Conservation (phyloP, 257 asterid genomes). For the Petunia secreta region DNA sequence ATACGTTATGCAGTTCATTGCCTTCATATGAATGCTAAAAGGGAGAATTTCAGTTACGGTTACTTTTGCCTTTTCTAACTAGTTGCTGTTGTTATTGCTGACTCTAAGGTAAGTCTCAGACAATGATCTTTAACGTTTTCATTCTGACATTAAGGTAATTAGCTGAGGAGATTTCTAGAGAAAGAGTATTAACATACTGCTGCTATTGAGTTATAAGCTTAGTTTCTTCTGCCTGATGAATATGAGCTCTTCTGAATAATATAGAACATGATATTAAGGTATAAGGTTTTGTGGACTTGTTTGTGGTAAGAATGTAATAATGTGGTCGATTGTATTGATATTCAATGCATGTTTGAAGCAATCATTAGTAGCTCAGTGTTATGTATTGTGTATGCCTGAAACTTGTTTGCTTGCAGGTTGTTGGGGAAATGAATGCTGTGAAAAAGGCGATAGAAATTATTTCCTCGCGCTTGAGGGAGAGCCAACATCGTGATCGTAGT, state of each 20-base stretch:
- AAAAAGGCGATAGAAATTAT: slow-evolving; percentile 71
- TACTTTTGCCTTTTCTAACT: neutral
- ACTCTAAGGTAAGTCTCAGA: neutral
- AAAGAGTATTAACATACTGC: neutral
- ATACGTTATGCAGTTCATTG: slow-evolving; percentile 15
- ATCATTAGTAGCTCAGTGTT: slow-evolving; percentile 1
- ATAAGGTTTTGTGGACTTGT: neutral
- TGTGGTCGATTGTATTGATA: slow-evolving; percentile 10
- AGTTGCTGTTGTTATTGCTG: neutral
- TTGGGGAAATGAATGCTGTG: slow-evolving; percentile 80
- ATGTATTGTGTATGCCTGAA: neutral
- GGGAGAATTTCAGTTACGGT: neutral
- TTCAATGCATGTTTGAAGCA: neutral
- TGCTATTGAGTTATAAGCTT: slow-evolving; percentile 18
- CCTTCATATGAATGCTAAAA: neutral
- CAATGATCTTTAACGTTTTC: neutral
- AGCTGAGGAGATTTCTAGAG: neutral
- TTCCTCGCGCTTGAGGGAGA: slow-evolving; percentile 87
- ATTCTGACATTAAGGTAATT: neutral
- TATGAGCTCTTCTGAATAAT: neutral
- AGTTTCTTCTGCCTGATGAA: neutral
- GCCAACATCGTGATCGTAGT: slow-evolving; percentile 89
- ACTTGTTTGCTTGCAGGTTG: slow-evolving; percentile 55
- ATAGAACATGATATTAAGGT: slow-evolving; percentile 12
- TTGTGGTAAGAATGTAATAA: neutral